Evolutionary conservation across 371 early-diverging fungal genomes (phyloP).

Genomic region (Lichtheimia ramosa): DNA sequence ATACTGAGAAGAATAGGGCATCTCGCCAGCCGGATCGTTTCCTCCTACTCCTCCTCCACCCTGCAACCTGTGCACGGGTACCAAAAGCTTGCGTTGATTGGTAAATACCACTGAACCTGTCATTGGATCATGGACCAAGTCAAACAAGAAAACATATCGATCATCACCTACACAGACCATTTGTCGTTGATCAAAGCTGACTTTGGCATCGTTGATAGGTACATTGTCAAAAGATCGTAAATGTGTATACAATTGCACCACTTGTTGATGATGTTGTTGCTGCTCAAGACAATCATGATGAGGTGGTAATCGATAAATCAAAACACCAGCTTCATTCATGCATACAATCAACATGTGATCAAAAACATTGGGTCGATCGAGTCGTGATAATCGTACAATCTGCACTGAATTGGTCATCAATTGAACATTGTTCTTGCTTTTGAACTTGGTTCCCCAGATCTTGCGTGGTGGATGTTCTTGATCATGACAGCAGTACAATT

Average conservation of each 20-base stretch:
- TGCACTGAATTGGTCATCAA: slow-evolving; percentile 57
- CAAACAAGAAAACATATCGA: slow-evolving; percentile 30
- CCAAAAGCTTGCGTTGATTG: slow-evolving; percentile 2
- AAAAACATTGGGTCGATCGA: slow-evolving; percentile 11
- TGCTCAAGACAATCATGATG: slow-evolving; percentile 26
- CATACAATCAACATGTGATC: slow-evolving; percentile 34
- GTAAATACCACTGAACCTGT: slow-evolving; percentile 14
- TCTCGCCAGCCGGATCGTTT: background rate
- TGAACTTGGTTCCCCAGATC: slow-evolving; percentile 42
- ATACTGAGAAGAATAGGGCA: slow-evolving; percentile 47
- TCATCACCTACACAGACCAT: slow-evolving; percentile 59
- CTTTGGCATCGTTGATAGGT: slow-evolving; percentile 56
- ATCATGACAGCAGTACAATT: slow-evolving; percentile 52
- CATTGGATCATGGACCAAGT: slow-evolving; percentile 25
- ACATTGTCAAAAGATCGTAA: slow-evolving; percentile 43
- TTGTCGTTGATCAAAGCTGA: slow-evolving; percentile 49
- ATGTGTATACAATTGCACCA: slow-evolving; percentile 28
- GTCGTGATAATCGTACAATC: slow-evolving; percentile 50
- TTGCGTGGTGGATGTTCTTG: slow-evolving; percentile 24
- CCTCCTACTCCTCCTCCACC: background rate
- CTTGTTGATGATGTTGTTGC: slow-evolving; percentile 1
- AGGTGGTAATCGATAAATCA: slow-evolving; percentile 43
- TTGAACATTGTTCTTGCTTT: slow-evolving; percentile 37
- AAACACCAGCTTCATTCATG: slow-evolving; percentile 52
- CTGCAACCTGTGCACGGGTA: slow-evolving; percentile 14